Evolutionary conservation across 1,284 basidiomycete genomes (phyloP), one percentile per base, ranked within the genome.

Genomic region (Phlebopus sp.): DNA sequence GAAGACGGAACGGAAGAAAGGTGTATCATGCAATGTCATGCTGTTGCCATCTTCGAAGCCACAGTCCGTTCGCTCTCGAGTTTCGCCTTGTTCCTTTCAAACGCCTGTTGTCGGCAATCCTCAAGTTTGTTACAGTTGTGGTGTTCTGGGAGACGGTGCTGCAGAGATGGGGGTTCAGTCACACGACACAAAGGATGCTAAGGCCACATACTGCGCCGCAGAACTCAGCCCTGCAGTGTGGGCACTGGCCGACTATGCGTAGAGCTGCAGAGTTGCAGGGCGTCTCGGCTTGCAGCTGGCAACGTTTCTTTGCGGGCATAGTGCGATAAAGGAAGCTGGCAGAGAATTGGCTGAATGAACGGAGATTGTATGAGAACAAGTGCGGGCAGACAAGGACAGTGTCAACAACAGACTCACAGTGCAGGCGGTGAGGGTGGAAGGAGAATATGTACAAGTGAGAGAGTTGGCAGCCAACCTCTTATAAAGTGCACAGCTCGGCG

Each of bases 61-160:
- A 89, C 83, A n/a, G 90, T 92, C 68, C 85, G 81, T 70, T 92
- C 90, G 56, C 82, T 82, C 75, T 91, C 90, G 51, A 92, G 73
- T 73, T 89, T 89, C 47, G 74, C 77, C 79, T 92, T 91, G 75
- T 92, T 92, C 62, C 81, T 78, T 58, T 90, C 82, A 64, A 91
- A 92, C 11, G 90, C 90, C 66, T 89, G 84, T 66, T 90, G 84
- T 56, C 84, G 74, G 69, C 90, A 92, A 64, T 84, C 82, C 64
- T 87, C 84, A 51, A 92, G 71, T 53, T 90, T 84, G 57, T 78
- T 76, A 71, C 88, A 91, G 54, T 77, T 77, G 63, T 92, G 89
- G 58, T 87, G 86, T 63, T 91, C 89, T 8, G 89, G 89, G 57
- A 90, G 75, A 56, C 89, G 88, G 63, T 91, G 89, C 89, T 91